Conservation (phyloP, 1,284 basidiomycete genomes). For the Vanrija sp. region DNA sequence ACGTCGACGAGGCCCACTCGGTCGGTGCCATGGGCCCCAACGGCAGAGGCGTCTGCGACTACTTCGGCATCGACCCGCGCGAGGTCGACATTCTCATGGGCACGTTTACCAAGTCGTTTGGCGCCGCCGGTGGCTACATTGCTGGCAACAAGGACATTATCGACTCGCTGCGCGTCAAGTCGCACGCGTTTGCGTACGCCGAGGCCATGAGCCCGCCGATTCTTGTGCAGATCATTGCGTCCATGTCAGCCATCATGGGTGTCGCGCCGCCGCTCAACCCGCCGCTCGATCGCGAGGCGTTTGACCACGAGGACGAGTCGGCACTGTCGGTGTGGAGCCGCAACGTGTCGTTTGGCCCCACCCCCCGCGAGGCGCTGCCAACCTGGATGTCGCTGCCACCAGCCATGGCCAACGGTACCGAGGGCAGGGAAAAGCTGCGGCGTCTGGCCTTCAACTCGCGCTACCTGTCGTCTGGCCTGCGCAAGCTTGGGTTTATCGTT, state of each 20-base stretch:
- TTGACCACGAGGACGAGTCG: slow-evolving; percentile 20
- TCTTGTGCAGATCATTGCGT: slow-evolving; percentile 82
- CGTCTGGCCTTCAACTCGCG: slow-evolving; percentile 92
- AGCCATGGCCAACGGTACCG: slow-evolving; percentile 68
- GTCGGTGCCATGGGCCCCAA: slow-evolving; percentile 91
- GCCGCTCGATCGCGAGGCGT: slow-evolving; percentile 21
- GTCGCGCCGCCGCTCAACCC: slow-evolving; percentile 56
- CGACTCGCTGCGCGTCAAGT: slow-evolving; percentile 73
- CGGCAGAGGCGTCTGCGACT: slow-evolving; percentile 92
- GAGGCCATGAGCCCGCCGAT: slow-evolving; percentile 90
- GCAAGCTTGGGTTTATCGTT: slow-evolving; percentile 94
- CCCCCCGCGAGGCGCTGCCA: slow-evolving; percentile 60
- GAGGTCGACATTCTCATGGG: slow-evolving; percentile 94
- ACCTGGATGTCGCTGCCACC: slow-evolving; percentile 68
- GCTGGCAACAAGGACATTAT: slow-evolving; percentile 76
- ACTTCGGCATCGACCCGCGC: slow-evolving; percentile 80
- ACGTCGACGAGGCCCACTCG: slow-evolving; percentile 96
- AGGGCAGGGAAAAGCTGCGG: slow-evolving; percentile 75
- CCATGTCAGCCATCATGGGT: slow-evolving; percentile 97
- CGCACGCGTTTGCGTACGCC: slow-evolving; percentile 81
- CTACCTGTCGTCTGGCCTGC: slow-evolving; percentile 81
- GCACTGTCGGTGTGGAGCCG: slow-evolving; percentile 49
- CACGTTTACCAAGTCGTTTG: slow-evolving; percentile 98
- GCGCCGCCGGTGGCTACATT: slow-evolving; percentile 94
- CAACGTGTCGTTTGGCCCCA: slow-evolving; percentile 57